Base-by-base conservation (phyloP, 495 filamentous ascomycete species). In the Talaromyces trachyspermus region DNA sequence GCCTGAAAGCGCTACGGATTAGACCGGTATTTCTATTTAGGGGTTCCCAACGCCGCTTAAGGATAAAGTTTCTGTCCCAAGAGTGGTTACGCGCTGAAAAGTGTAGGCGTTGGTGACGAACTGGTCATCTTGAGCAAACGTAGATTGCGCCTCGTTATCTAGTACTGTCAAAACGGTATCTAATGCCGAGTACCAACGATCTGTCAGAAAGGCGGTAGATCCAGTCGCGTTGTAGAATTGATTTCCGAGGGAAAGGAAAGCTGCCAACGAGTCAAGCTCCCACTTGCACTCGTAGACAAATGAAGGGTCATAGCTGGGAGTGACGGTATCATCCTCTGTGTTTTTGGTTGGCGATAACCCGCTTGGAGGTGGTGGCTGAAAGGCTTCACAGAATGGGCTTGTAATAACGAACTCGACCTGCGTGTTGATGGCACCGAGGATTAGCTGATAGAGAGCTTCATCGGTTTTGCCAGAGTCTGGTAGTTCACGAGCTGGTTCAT, bases 281-380 rank as follows among this genome's bases (percentile, higher is more conserved):
- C 96, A 99, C 66, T 99, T 99, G 76, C 92, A 99, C 62, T 99
- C 92, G 56, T 92, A 99, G 8, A 99, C 92, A 42, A 79, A 76
- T 0, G 77, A 77, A 5, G 81, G 83, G 55, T 95, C 88, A 57
- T 92, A 96, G 2, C 71, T 70, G 1, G 92, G 92, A 56, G 95
- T 88, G 1, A 99, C 92, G 11, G 57, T 66, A 56, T 99, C 92
- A 22, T 81, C 76, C 54, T 94, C 84, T 2, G 85, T 84, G 54
- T 86, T 94, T 45, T 69, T 70, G 35, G 80, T 81, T 6, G 84
- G 71, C 7, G 69, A 55, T 1, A 96, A 70, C 2, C 81, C 78
- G 47, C 88, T 92, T 12, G 86, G 83, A 11, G 86, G 80, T 0
- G 92, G 92, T 3, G 92, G 91, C 53, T 99, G 92, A 68, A 97